Percentiles rank a stretch among this genome's conserved stretches.
Conservation (phyloP, 768 basidiomycete genomes). For the Rhodosporidiobolus odoratus region DNA sequence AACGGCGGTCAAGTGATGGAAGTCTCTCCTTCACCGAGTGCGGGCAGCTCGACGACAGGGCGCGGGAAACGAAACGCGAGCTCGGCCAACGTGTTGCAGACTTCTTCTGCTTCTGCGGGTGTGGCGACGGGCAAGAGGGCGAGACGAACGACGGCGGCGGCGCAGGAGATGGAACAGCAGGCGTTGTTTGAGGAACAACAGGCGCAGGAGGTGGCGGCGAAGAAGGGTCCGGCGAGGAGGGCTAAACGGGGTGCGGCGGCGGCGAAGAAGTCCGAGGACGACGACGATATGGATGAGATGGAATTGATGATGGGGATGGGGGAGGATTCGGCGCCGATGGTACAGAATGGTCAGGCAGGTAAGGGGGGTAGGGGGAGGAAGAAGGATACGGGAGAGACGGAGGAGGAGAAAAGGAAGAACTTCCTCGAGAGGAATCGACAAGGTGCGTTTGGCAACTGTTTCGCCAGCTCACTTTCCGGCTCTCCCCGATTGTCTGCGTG, state of each 20-base stretch:
- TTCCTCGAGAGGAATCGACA: constrained; percentile 96
- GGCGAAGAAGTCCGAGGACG: constrained; percentile 6
- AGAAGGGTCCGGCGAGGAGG: background rate
- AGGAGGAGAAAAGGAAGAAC: constrained; percentile 95
- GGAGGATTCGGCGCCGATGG: background rate
- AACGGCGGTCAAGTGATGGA: background rate
- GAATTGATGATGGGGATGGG: constrained; percentile 14
- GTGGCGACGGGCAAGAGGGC: background rate
- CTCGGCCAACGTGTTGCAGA: background rate
- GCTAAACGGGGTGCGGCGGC: constrained; percentile 7
- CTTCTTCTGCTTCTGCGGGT: background rate
- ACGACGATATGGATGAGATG: constrained; percentile 10
- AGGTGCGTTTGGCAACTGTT: constrained; percentile 58
- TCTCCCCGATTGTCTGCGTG: background rate
- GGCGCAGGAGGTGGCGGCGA: background rate
- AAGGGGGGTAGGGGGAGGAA: constrained; percentile 46
- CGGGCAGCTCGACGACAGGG: background rate
- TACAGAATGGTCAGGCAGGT: constrained; percentile 4
- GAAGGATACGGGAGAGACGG: constrained; percentile 81
- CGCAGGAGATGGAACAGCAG: constrained; percentile 5
- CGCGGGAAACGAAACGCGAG: constrained; percentile 11
- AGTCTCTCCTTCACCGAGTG: background rate
- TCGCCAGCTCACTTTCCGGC: background rate
- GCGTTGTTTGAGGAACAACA: background rate
- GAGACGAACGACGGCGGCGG: constrained; percentile 6